Percentiles rank a stretch among this genome's conserved stretches.
phyloP scores from a whole-genome alignment of 2,329 filamentous ascomycete genomes.

The Fusarium sp. region DNA sequence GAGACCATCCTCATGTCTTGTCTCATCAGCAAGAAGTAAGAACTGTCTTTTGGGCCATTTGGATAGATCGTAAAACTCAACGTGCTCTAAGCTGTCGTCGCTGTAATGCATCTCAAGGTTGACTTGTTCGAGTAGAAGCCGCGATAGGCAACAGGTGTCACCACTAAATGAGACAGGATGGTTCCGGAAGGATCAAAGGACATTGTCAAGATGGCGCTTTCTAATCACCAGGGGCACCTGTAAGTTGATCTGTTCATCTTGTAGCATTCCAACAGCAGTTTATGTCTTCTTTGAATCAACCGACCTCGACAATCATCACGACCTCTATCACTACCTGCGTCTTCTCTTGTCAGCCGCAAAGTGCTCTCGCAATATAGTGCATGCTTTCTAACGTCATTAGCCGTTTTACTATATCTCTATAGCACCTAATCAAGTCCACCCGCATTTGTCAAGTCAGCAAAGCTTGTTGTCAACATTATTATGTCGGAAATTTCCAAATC shows the following conservation, averaged over 20 bases:
- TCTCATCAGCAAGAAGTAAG: background rate
- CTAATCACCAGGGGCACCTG: background rate
- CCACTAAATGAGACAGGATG: background rate
- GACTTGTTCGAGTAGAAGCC: background rate
- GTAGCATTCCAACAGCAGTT: background rate
- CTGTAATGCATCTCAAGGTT: background rate
- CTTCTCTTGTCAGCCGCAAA: background rate
- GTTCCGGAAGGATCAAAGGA: conserved; percentile 1
- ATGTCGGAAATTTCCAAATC: conserved; percentile 10
- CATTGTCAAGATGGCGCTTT: background rate
- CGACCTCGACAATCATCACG: background rate
- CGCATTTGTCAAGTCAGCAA: background rate
- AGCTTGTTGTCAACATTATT: background rate
- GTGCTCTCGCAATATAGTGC: background rate
- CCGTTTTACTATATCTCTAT: conserved; percentile 1
- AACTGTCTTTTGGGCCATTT: too few relatives aligned
- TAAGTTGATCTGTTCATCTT: background rate
- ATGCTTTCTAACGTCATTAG: background rate
- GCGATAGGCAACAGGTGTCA: background rate
- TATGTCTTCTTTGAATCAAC: conserved; percentile 5
- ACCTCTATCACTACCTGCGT: background rate
- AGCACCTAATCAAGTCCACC: background rate
- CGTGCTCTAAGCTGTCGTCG: background rate
- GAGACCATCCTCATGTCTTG: background rate
- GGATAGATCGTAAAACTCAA: too few relatives aligned